Conservation (phyloP, 176 grass and related monocot genomes). For the Carex kokanica region DNA sequence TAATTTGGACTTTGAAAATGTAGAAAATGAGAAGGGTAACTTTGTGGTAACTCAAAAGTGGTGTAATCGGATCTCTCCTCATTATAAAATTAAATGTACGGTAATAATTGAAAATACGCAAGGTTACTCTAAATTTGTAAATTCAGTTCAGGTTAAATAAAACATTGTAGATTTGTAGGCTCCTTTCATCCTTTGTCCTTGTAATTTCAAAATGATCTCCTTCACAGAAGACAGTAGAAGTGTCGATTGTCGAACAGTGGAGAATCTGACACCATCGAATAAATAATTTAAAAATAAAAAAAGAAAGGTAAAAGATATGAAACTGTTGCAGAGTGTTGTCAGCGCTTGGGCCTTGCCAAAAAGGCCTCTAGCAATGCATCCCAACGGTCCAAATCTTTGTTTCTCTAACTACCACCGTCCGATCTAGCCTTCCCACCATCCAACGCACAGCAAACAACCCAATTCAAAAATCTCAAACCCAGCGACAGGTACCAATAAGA, state of each 20-base stretch:
- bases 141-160: no score
- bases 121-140: no score
- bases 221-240: conserved; percentile 5
- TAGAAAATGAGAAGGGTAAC: no score
- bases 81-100: no score
- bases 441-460: conserved; percentile 28
- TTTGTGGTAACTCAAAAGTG: no score
- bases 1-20: no score
- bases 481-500: neutral
- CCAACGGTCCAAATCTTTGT: conserved; percentile 41
- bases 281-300: neutral
- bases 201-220: conserved; percentile 20
- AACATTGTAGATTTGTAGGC: no score
- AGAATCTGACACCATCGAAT: neutral
- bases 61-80: no score
- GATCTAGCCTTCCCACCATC: conserved; percentile 21
- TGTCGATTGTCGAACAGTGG: neutral
- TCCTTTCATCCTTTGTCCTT: no score
- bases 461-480: conserved; percentile 46
- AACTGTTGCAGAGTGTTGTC: conserved; percentile 8
- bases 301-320: neutral
- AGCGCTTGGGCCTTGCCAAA: neutral
- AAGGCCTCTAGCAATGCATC: neutral
- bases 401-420: neutral
- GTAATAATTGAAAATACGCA: no score